Evolutionary conservation across 441 rosid species (phyloP).

Genomic region (Adansonia rubrostipa): DNA sequence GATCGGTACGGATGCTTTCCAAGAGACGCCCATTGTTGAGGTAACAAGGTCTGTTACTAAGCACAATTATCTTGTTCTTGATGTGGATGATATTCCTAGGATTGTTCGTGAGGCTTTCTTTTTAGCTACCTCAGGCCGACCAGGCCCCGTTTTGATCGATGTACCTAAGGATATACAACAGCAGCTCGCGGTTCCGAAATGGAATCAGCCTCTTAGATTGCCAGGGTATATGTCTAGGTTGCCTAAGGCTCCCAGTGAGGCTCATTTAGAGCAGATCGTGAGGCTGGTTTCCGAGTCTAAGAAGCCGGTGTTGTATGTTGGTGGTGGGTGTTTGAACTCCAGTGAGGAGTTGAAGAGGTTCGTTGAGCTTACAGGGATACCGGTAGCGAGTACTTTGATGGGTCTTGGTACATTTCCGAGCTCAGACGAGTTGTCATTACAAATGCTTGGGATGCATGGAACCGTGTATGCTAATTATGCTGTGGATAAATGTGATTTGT

Average conservation of each 20-base stretch:
- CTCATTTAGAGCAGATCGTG: slow-evolving; percentile 72
- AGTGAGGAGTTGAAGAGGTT: slow-evolving; percentile 76
- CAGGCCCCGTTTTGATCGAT: slow-evolving; percentile 90
- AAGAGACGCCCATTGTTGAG: slow-evolving; percentile 94
- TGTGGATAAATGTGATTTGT: slow-evolving; percentile 76
- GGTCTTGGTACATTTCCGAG: slow-evolving; percentile 81
- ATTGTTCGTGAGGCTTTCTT: slow-evolving; percentile 80
- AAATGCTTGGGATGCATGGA: slow-evolving; percentile 98
- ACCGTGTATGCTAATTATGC: slow-evolving; percentile 91
- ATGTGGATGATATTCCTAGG: slow-evolving; percentile 87
- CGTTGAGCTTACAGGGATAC: slow-evolving; percentile 84
- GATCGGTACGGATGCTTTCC: slow-evolving; percentile 96
- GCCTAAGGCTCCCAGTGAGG: slow-evolving; percentile 59
- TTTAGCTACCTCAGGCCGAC: slow-evolving; percentile 77
- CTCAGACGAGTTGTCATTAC: slow-evolving; percentile 65
- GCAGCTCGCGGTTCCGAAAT: slow-evolving; percentile 82
- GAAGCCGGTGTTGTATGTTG: slow-evolving; percentile 89
- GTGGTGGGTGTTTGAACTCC: slow-evolving; percentile 95
- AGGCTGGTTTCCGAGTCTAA: slow-evolving; percentile 75
- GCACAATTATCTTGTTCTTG: slow-evolving; percentile 83
- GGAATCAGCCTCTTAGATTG: slow-evolving; percentile 61
- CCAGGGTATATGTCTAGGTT: slow-evolving; percentile 80
- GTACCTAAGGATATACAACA: slow-evolving; percentile 92
- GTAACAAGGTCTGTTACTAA: slow-evolving; percentile 88
- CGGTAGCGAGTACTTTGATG: slow-evolving; percentile 96